Percentiles rank a stretch among this genome's conserved stretches.
Conservation (phyloP, 1,139 yeast species). For the Blastobotrys raffinosifermentans region DNA sequence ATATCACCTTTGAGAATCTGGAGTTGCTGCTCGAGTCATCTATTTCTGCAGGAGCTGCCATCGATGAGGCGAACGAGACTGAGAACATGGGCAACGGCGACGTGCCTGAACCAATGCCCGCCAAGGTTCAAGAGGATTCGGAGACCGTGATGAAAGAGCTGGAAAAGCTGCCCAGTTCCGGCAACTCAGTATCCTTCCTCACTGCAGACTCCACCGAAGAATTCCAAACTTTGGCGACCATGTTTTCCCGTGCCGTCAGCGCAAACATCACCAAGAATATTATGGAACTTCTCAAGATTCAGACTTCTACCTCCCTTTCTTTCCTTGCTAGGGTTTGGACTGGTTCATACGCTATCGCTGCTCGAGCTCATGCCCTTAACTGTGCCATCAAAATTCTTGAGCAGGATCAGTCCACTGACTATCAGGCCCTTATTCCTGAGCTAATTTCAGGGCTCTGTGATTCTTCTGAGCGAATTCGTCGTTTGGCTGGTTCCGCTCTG, state of each 20-base stretch:
- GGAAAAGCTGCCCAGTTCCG: slow-evolving; percentile 3
- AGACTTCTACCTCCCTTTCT: slow-evolving; percentile 19
- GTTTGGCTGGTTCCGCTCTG: slow-evolving; percentile 37
- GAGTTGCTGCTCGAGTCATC: slow-evolving; percentile 69
- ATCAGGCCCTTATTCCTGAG: slow-evolving; percentile 32
- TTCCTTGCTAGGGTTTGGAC: slow-evolving; percentile 31
- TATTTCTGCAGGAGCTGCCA: slow-evolving; percentile 27
- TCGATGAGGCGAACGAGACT: slow-evolving; percentile 2
- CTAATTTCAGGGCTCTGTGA: slow-evolving; percentile 28
- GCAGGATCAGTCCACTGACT: slow-evolving; percentile 22
- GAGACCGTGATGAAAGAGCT: not conserved
- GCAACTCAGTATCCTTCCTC: slow-evolving; percentile 38
- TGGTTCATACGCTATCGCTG: slow-evolving; percentile 27
- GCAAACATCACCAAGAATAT: slow-evolving; percentile 3
- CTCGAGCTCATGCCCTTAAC: slow-evolving; percentile 28
- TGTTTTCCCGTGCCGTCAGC: slow-evolving; percentile 32
- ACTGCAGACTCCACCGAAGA: slow-evolving; percentile 36
- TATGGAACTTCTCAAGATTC: slow-evolving; percentile 12
- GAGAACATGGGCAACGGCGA: slow-evolving; percentile 2
- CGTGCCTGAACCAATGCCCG: not conserved
- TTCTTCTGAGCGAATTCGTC: slow-evolving; percentile 33
- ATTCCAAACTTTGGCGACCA: slow-evolving; percentile 40
- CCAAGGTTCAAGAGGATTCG: not conserved
- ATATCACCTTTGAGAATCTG: slow-evolving; percentile 46
- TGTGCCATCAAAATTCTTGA: slow-evolving; percentile 18